phyloP scores from a whole-genome alignment of 2,329 filamentous ascomycete genomes.

The Pseudonectria buxi region DNA sequence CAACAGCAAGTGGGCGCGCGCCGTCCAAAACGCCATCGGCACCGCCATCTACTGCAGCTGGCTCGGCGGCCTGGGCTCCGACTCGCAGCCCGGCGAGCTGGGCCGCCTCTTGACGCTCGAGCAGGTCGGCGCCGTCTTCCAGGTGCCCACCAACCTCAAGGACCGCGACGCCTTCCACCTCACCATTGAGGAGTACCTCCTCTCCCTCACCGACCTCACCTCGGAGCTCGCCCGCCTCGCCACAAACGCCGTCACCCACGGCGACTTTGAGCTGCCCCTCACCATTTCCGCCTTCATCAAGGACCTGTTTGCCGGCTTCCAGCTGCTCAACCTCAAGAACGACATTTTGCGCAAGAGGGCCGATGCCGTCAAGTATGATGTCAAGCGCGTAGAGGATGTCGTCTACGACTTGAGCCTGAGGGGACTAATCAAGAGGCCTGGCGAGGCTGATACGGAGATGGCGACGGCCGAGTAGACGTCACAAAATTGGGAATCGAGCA shows the following conservation, averaged over 20 bases:
- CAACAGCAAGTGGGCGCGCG: conserved; percentile 78
- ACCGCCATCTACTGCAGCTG: conserved; percentile 58
- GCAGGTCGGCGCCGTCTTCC: conserved; percentile 71
- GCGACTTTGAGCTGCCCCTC: conserved; percentile 78
- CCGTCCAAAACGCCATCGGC: conserved; percentile 70
- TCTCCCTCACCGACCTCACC: conserved; percentile 77
- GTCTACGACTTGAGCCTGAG: conserved; percentile 91
- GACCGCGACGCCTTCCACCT: conserved; percentile 87
- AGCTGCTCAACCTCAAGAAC: conserved; percentile 96
- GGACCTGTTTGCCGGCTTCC: conserved; percentile 91
- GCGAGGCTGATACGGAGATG: conserved; percentile 31
- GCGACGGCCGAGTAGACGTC: conserved; percentile 24
- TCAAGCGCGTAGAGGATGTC: conserved; percentile 97
- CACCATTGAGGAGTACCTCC: conserved; percentile 94
- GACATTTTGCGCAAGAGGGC: conserved; percentile 80
- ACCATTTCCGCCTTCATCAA: conserved; percentile 90
- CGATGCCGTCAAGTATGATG: conserved; percentile 92
- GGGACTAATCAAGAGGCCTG: conserved; percentile 60
- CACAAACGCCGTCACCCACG: conserved; percentile 83
- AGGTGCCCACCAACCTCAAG: conserved; percentile 86
- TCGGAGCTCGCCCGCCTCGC: conserved; percentile 88
- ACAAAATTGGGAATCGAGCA: not conserved
- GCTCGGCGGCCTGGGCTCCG: conserved; percentile 64
- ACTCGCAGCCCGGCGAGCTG: conserved; percentile 44
- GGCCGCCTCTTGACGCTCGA: conserved; percentile 78